Conservation (phyloP, 352 stramenopile genomes). For the Phytophthora tentaculata region DNA sequence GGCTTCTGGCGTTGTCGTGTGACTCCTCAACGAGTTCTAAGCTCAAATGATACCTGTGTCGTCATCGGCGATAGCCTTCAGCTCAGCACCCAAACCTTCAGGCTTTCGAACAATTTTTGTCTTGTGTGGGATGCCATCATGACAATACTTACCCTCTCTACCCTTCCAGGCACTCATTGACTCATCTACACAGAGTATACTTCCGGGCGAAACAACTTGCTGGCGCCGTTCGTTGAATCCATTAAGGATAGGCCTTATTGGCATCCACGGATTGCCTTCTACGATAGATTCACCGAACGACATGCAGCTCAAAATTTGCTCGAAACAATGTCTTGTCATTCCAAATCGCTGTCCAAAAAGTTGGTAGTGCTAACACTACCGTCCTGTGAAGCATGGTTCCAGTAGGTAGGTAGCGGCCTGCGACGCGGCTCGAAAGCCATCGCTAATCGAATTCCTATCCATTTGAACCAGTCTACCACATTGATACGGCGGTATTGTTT, state of each 20-base stretch:
- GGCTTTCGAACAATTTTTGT: conserved; percentile 13
- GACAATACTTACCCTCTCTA: not conserved
- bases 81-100: not conserved
- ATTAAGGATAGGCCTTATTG: not conserved
- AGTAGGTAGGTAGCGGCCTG: too few species aligned
- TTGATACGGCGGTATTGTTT: not conserved
- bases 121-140: conserved; percentile 4
- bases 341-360: not conserved
- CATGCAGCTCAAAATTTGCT: not conserved
- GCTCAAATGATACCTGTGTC: not conserved
- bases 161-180: conserved; percentile 4
- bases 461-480: not conserved
- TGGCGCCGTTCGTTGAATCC: not conserved
- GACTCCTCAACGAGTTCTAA: not conserved
- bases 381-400: not conserved
- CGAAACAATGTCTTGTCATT: conserved; percentile 2
- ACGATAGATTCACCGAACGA: not conserved
- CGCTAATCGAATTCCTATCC: not conserved
- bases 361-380: not conserved
- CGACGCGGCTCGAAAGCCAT: not conserved
- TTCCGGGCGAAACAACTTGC: conserved; percentile 1
- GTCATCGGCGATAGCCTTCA: conserved; percentile 2
- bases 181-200: not conserved
- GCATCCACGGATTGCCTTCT: not conserved
- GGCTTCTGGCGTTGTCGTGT: not conserved